These are phyloP conservation scores for Jamesozyma hellenica DNA, from an alignment of 805 yeast species.

Conservation along the genomic window DNA sequence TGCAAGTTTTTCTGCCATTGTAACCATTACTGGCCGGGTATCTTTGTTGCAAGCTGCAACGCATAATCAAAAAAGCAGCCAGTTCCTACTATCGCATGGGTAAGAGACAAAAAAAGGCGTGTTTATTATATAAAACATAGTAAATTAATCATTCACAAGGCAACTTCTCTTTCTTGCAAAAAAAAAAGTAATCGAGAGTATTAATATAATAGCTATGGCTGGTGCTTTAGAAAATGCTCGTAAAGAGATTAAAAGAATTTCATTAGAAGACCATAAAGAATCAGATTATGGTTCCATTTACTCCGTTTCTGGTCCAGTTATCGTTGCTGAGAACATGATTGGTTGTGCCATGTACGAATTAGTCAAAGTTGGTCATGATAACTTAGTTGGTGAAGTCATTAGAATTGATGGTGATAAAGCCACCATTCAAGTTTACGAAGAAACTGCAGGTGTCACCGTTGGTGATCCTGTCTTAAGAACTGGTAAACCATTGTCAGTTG, in stretches of 20 bases:
- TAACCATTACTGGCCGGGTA: too few relatives aligned
- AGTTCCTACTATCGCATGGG: too few relatives aligned
- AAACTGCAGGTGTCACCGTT: constrained; percentile 97
- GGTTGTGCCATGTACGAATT: constrained; percentile 99
- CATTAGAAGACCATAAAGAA: constrained; percentile 66
- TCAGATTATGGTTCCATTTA: constrained; percentile 78
- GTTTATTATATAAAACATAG: too few relatives aligned
- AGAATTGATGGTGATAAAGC: constrained; percentile 95
- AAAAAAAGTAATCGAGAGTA: background rate
- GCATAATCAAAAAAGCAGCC: too few relatives aligned
- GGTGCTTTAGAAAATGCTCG: constrained; percentile 97
- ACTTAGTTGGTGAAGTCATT: constrained; percentile 95
- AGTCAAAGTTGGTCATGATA: constrained; percentile 95
- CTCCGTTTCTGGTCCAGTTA: constrained; percentile 97
- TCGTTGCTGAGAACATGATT: constrained; percentile 95
- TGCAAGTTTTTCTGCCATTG: too few relatives aligned
- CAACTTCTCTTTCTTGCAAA: too few relatives aligned
- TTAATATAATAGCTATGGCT: constrained; percentile 40
- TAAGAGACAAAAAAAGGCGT: too few relatives aligned
- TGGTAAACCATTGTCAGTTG: constrained; percentile 97
- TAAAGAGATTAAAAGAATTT: constrained; percentile 78
- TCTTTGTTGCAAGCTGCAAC: too few relatives aligned
- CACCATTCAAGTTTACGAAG: constrained; percentile 97
- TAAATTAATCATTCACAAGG: too few relatives aligned
- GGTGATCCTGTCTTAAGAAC: constrained; percentile 98